These are phyloP conservation scores for Larix kaempferi DNA, from an alignment of 75 land plant genomes.

Conservation along the genomic window DNA sequence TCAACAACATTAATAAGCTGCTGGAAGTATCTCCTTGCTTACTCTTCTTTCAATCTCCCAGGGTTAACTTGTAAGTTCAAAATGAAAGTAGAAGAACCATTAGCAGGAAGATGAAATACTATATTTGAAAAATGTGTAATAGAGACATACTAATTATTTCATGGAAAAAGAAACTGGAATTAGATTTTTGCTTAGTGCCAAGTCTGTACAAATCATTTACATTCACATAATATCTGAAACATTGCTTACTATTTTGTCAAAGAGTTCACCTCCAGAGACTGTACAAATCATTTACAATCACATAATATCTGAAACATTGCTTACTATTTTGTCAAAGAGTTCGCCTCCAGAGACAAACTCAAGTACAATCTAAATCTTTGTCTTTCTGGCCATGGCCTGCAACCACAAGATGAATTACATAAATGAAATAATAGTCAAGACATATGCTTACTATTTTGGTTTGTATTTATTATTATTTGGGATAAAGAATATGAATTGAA, in stretches of 20 bases:
- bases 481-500: not conserved
- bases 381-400: slow-evolving; percentile 36
- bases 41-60: no score
- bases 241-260: slow-evolving; percentile 35
- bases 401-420: not conserved
- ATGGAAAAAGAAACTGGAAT: not conserved
- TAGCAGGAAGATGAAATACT: not conserved
- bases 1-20: no score
- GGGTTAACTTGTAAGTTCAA: not conserved
- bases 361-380: slow-evolving; percentile 33
- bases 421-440: not conserved
- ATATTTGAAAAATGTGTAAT: not conserved
- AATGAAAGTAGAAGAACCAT: not conserved
- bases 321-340: slow-evolving; percentile 40
- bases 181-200: not conserved
- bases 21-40: no score
- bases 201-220: not conserved
- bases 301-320: not conserved
- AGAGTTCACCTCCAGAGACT: slow-evolving; percentile 40
- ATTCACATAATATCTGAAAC: not conserved
- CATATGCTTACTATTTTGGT: not conserved
- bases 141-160: not conserved
- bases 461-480: not conserved
- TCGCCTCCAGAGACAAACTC: slow-evolving; percentile 40
- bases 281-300: slow-evolving; percentile 1